Conservation (phyloP, 495 filamentous ascomycete genomes). For the Mytilinidion resinicola region DNA sequence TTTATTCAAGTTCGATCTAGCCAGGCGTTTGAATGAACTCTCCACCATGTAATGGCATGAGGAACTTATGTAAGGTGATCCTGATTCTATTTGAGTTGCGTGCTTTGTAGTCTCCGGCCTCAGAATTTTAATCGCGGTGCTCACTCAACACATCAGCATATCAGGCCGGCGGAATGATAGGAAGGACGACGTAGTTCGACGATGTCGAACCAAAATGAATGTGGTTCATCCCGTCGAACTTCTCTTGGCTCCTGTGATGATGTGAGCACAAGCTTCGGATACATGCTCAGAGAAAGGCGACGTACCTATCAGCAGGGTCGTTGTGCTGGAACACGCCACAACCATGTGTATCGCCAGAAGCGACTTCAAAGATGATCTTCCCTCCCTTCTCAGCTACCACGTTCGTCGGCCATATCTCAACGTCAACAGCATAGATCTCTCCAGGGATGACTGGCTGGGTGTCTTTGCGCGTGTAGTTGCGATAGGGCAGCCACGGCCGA, state of each 20-base stretch:
- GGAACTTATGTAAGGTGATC: too few species aligned
- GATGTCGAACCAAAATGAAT: constrained; percentile 48
- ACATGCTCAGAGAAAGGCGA: too few species aligned
- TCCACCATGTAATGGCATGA: too few species aligned
- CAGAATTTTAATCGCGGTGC: too few species aligned
- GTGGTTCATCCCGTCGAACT: constrained; percentile 48
- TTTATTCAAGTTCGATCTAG: too few species aligned
- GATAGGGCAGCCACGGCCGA: constrained; percentile 48
- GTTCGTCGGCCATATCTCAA: constrained; percentile 67
- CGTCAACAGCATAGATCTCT: constrained; percentile 55
- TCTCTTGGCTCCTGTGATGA: constrained; percentile 20
- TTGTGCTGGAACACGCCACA: constrained; percentile 53
- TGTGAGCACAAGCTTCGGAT: too few species aligned
- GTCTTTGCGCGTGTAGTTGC: constrained; percentile 55
- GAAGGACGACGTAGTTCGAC: constrained; percentile 52
- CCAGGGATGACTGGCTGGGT: constrained; percentile 48
- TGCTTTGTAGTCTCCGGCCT: too few species aligned
- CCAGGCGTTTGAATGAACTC: too few species aligned
- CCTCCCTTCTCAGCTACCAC: constrained; percentile 52
- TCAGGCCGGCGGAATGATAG: constrained; percentile 43
- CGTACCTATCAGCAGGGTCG: constrained; percentile 40
- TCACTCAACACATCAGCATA: too few species aligned
- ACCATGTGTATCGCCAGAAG: constrained; percentile 56
- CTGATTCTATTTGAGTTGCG: too few species aligned
- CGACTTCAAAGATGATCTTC: constrained; percentile 52